These are phyloP conservation scores for Fusarium penzigii DNA, from an alignment of 2,329 filamentous ascomycete species.

Conservation along the genomic window DNA sequence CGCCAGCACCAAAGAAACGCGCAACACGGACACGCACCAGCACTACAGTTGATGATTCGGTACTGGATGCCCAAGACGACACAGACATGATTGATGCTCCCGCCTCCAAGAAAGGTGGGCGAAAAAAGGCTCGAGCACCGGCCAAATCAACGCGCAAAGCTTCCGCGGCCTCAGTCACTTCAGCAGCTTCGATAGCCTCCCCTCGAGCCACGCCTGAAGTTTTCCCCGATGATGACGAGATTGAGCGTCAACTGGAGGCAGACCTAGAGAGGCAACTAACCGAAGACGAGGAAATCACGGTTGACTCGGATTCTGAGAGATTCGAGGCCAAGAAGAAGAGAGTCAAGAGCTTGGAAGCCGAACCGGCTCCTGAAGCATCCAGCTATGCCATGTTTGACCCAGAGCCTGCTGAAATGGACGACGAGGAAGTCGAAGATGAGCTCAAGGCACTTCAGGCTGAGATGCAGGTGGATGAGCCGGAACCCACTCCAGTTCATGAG, in stretches of 20 bases:
- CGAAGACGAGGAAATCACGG: constrained; percentile 52
- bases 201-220: constrained; percentile 39
- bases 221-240: constrained; percentile 62
- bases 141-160: constrained; percentile 36
- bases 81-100: constrained; percentile 41
- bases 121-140: constrained; percentile 46
- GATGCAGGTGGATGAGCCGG: constrained; percentile 41
- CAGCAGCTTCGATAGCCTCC: constrained; percentile 53
- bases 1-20: constrained; percentile 60
- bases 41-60: constrained; percentile 42
- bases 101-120: constrained; percentile 30
- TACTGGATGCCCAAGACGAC: constrained; percentile 41
- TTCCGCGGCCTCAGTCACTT: constrained; percentile 54
- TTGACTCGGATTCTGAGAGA: constrained; percentile 48
- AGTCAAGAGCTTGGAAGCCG: constrained; percentile 31
- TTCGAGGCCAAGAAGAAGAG: constrained; percentile 35
- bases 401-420: constrained; percentile 43
- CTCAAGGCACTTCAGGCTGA: constrained; percentile 51
- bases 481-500: constrained; percentile 4
- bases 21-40: constrained; percentile 54
- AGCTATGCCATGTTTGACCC: constrained; percentile 58
- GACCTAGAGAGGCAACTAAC: constrained; percentile 60
- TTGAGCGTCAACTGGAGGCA: constrained; percentile 65
- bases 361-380: constrained; percentile 32
- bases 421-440: constrained; percentile 53